A percentile compares a stretch with the other conserved stretches of the same genome.
Conservation (phyloP, 1,284 basidiomycete species). For the Sporisorium scitamineum region DNA sequence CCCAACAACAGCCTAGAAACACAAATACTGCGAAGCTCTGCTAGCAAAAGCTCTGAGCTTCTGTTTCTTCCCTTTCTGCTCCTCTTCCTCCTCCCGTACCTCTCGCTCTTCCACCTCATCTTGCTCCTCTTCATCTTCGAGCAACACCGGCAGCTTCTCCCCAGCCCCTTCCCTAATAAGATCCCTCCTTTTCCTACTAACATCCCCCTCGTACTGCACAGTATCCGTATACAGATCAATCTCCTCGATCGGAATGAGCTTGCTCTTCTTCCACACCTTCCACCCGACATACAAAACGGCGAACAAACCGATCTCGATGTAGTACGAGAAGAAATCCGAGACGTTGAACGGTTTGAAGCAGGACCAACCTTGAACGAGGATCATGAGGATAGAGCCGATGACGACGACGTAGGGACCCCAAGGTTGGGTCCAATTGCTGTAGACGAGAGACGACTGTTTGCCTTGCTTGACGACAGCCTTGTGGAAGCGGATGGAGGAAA, state of each 20-base stretch:
- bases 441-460: slow-evolving; percentile 68
- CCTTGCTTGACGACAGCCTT: slow-evolving; percentile 76
- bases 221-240: slow-evolving; percentile 64
- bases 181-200: slow-evolving; percentile 25
- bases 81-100: slow-evolving; percentile 9
- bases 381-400: slow-evolving; percentile 54
- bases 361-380: slow-evolving; percentile 66
- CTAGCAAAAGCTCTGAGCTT: slow-evolving; percentile 22
- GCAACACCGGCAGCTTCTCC: slow-evolving; percentile 25
- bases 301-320: slow-evolving; percentile 68
- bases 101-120: slow-evolving; percentile 12
- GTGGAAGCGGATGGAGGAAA: slow-evolving; percentile 81
- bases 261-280: slow-evolving; percentile 53
- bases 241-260: slow-evolving; percentile 48
- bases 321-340: slow-evolving; percentile 70
- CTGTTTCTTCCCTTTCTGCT: slow-evolving; percentile 12
- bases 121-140: slow-evolving; percentile 39
- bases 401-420: slow-evolving; percentile 61
- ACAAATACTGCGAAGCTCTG: slow-evolving; percentile 35
- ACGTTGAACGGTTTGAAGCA: slow-evolving; percentile 50
- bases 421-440: slow-evolving; percentile 72
- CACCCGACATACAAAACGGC: slow-evolving; percentile 35
- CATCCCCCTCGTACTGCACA: slow-evolving; percentile 35
- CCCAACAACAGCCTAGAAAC: slow-evolving; percentile 16
- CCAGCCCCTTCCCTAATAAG: slow-evolving; percentile 25